Base-by-base conservation (phyloP, 2,329 filamentous ascomycete genomes). In the Ascochyta viciae-villosae region DNA sequence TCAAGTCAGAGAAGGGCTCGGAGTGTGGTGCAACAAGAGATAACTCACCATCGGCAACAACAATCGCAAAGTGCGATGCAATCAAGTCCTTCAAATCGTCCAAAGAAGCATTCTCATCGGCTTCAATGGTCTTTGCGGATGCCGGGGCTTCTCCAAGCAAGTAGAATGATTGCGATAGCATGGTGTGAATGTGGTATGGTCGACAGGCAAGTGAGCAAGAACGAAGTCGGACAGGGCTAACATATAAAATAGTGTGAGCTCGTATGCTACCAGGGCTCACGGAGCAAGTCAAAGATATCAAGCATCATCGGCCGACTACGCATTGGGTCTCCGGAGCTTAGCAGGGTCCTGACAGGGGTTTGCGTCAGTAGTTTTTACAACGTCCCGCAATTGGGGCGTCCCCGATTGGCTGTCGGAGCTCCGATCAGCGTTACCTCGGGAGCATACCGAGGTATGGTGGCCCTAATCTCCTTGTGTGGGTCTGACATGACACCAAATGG, bases 51-150 rank as follows among this genome's bases (percentile, higher is more conserved):
- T 58, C 51, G 8, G 72, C 66, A 33, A 70, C 62, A 9, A 71
- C 66, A 35, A 74, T 65, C 24, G 64, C 66, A 48, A 72, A 73
- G 33, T 72, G 61, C 8, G 62, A 66, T 16, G 66, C 70, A 12
- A 74, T 63, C 2, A 67, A 33, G 33, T 61, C 56, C 40, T 65
- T 63, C 41, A 74, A 38, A 38, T 63, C 62, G 10, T 69, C 66
- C 31, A 73, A 53, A 31, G 61, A 62, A 2, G 50, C 59, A 39
- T 58, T 60, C n/a, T 64, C 45, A 26, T 66, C 61, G 29, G 70
- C 50, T 10, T 69, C 62, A 40, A 74, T 61, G 7, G 61, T 50
- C 41, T 58, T 58, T 10, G 65, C 52, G 27, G 62, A 60, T 6
- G 59, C 48, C 22, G 62, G 48, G 34, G 66, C 60, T 19, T 72